A percentile compares a stretch with the other conserved stretches of the same genome.
These are phyloP conservation scores for Filobasidium wieringae DNA, from an alignment of 768 basidiomycete genomes.

Conservation along the genomic window DNA sequence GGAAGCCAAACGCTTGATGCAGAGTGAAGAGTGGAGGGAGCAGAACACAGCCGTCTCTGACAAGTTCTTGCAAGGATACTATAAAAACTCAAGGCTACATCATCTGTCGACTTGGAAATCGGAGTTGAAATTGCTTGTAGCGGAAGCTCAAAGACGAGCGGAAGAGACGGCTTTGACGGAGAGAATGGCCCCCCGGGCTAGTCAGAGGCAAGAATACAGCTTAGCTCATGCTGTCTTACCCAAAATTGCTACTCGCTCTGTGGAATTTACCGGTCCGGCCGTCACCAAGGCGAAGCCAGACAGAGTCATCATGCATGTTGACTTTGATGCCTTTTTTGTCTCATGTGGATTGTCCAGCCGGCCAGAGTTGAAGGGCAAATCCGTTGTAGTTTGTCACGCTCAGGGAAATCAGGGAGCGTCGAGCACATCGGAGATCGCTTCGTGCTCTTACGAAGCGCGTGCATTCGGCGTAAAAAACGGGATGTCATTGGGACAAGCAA, in stretches of 20 bases:
- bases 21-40: constrained; percentile 69
- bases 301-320: constrained; percentile 44
- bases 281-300: constrained; percentile 24
- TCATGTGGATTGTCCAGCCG: constrained; percentile 71
- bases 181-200: constrained; percentile 19
- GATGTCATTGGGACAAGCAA: constrained; percentile 53
- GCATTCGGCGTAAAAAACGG: constrained; percentile 79
- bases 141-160: constrained; percentile 59
- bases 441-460: constrained; percentile 86
- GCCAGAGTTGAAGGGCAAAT: constrained; percentile 72
- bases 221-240: constrained; percentile 29
- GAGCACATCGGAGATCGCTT: constrained; percentile 79
- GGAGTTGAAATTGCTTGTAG: constrained; percentile 67
- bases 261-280: not conserved
- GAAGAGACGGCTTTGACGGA: constrained; percentile 16
- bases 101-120: constrained; percentile 85
- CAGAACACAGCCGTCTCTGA: constrained; percentile 76
- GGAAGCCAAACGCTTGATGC: constrained; percentile 65
- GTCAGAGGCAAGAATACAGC: constrained; percentile 19
- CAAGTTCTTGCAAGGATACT: constrained; percentile 74
- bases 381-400: constrained; percentile 91
- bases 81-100: constrained; percentile 65
- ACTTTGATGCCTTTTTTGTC: constrained; percentile 94
- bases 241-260: not conserved
- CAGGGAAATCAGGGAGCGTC: constrained; percentile 59